Evolutionary conservation across 208 protist species (phyloP).

Genomic region (Acanthamoeba sp.): DNA sequence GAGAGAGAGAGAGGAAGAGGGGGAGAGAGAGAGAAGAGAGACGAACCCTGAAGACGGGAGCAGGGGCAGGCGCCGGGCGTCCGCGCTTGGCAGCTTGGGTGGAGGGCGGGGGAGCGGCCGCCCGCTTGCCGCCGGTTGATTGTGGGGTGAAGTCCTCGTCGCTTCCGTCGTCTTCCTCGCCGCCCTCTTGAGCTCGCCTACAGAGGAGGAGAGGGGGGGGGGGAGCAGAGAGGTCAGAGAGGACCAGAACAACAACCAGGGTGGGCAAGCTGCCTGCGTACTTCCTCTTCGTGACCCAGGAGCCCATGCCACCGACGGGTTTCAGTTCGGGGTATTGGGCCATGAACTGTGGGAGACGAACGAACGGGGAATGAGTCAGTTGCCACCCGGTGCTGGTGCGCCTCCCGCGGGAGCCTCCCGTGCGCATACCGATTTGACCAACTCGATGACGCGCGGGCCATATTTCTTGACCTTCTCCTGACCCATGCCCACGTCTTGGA

Average conservation of each 20-base stretch:
- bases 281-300: slow-evolving; percentile 20
- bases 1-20: neutral
- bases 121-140: neutral
- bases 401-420: too few relatives aligned
- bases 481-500: slow-evolving; percentile 40
- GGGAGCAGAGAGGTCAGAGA: too few relatives aligned
- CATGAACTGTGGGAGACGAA: neutral
- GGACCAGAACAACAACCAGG: too few relatives aligned
- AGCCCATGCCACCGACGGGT: neutral
- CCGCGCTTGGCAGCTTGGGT: neutral
- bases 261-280: too few relatives aligned
- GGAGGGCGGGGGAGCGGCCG: neutral
- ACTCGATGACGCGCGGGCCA: slow-evolving; percentile 17
- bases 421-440: slow-evolving; percentile 33
- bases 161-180: neutral
- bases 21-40: neutral
- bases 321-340: slow-evolving; percentile 28
- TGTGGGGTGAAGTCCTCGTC: neutral
- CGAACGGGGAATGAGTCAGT: too few relatives aligned
- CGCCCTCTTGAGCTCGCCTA: slow-evolving; percentile 2
- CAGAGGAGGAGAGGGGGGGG: neutral
- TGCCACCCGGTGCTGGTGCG: too few relatives aligned
- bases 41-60: neutral
- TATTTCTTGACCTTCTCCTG: slow-evolving; percentile 62
- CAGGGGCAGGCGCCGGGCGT: neutral